Conservation (phyloP, 345 rosid species). For the Cardiospermum halicacabum region DNA sequence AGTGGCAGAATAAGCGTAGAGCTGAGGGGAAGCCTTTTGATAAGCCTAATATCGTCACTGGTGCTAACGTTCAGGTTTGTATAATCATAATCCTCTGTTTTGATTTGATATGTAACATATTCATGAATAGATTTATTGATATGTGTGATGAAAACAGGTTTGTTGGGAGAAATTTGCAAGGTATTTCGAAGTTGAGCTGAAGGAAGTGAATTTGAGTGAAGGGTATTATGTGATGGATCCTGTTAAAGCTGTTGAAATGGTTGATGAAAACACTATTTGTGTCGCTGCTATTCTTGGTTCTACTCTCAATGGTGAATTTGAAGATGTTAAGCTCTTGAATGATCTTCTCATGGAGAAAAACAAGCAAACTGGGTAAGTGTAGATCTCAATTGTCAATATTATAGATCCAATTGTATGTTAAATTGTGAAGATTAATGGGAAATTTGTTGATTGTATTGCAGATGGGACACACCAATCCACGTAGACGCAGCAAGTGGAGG, state of each 20-base stretch:
- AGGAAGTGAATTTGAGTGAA: constrained; percentile 1
- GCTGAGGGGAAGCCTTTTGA: constrained; percentile 27
- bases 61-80: not conserved
- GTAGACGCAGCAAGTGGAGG: constrained; percentile 60
- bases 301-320: constrained; percentile 39
- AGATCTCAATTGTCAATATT: not conserved
- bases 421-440: no score
- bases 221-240: constrained; percentile 31
- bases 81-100: no score
- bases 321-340: constrained; percentile 37
- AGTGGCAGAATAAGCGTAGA: constrained; percentile 35
- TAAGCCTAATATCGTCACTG: constrained; percentile 4
- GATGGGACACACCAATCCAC: constrained; percentile 58
- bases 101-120: no score
- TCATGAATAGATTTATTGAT: no score
- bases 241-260: constrained; percentile 32
- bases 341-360: constrained; percentile 27
- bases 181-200: constrained; percentile 8
- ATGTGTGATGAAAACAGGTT: not conserved
- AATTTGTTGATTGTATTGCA: no score
- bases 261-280: constrained; percentile 36
- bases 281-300: constrained; percentile 21
- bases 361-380: constrained; percentile 24
- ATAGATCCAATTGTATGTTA: no score
- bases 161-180: constrained; percentile 10